Evolutionary conservation across 2,329 filamentous ascomycete genomes (phyloP).

Genomic region (Penicillium rolfsii): DNA sequence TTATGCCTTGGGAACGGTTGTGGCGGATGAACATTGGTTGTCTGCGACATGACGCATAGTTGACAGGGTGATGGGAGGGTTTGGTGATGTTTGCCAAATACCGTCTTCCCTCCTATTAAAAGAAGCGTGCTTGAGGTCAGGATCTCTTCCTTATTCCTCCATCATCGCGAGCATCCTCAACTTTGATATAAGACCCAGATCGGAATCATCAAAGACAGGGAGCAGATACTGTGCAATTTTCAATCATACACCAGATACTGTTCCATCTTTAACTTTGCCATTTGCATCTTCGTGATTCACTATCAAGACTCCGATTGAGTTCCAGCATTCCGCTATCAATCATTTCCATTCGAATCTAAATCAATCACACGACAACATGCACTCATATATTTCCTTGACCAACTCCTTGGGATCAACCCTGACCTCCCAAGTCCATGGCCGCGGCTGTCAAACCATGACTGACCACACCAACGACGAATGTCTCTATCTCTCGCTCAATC

Average conservation of each 20-base stretch:
- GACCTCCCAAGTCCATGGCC: neutral
- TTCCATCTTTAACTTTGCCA: neutral
- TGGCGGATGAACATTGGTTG: constrained; percentile 5
- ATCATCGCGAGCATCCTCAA: neutral
- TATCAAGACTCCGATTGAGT: neutral
- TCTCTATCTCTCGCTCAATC: neutral
- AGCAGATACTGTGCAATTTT: neutral
- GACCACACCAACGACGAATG: neutral
- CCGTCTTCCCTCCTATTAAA: neutral
- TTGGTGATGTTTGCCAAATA: neutral
- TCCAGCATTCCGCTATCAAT: neutral
- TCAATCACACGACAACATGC: neutral
- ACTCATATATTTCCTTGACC: neutral
- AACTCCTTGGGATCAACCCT: neutral
- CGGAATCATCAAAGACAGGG: neutral
- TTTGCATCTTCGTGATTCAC: neutral
- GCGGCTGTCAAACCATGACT: neutral
- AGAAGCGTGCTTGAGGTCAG: neutral
- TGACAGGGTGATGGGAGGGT: neutral
- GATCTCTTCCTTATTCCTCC: neutral
- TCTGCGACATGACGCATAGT: neutral
- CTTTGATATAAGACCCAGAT: neutral
- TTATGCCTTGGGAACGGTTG: neutral
- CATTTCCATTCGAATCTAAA: neutral
- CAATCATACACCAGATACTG: neutral